Evolutionary conservation across 164 flowering plant species (phyloP).

Genomic region (Aristolochia californica): DNA sequence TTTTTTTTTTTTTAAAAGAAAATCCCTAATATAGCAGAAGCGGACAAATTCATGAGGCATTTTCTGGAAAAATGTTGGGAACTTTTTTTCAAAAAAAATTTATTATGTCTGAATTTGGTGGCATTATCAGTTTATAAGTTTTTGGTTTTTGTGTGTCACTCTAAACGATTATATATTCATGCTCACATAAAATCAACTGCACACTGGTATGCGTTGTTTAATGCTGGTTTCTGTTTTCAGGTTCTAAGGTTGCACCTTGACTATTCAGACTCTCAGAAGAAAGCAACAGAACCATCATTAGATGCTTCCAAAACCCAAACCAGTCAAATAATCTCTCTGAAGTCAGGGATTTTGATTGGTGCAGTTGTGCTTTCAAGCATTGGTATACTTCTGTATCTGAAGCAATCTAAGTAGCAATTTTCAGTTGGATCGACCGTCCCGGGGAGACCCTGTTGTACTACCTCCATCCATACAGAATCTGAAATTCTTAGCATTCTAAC

Average conservation of each 20-base stretch:
- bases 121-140: background rate
- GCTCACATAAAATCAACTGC: background rate
- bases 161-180: background rate
- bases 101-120: background rate
- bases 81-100: too few relatives aligned
- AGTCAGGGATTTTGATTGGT: constrained; percentile 45
- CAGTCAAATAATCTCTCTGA: constrained; percentile 19
- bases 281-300: constrained; percentile 7
- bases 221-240: constrained; percentile 24
- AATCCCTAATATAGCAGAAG: too few relatives aligned
- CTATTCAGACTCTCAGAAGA: constrained; percentile 28
- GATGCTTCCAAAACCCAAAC: constrained; percentile 15
- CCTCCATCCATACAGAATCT: too few relatives aligned
- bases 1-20: too few relatives aligned
- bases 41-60: too few relatives aligned
- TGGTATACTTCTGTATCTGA: constrained; percentile 58
- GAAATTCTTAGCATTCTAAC: background rate
- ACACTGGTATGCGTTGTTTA: background rate
- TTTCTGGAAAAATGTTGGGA: too few relatives aligned
- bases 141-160: background rate
- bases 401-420: constrained; percentile 39
- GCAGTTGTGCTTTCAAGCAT: constrained; percentile 46
- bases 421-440: background rate
- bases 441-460: too few relatives aligned
- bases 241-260: constrained; percentile 73